Base-by-base conservation (phyloP, 1,139 yeast species). In the Wickerhamomyces sp. region DNA sequence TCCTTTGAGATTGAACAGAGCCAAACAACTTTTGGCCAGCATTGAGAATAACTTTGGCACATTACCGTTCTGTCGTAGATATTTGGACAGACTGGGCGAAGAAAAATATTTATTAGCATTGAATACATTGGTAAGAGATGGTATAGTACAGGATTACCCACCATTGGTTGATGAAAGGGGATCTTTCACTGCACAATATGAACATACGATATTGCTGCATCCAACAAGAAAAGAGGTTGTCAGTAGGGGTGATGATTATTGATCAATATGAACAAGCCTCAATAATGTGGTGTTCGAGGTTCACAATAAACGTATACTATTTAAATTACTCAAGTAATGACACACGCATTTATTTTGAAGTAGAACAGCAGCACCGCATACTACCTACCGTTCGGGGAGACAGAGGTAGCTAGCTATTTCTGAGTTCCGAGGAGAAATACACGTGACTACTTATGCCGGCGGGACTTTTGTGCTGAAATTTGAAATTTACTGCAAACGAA, bases 1-100 rank as follows among this genome's bases (percentile, higher is more conserved):
- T 44, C 59, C 85, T 4, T 64, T 84, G 19, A 63, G 78, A 36
- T 53, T 80, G 32, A 78, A 77, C 41, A 70, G 79, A 44, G 89
- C 96, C 13, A 78, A 75, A 57, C 65, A 71, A 27, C 68, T 91
- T 46, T 64, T 86, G 44, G 64, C 68, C 34, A 71, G 77, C 15
- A 91, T 91, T 52, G 80, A 87, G 57, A 69, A 72, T 41, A 77
- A 83, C 51, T 91, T 91, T 55, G 96, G 97, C 29, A 87, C 97
- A 2, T 70, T 91, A 49, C 98, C 99, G 6, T 91, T 91, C 77
- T 91, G 98, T 64, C 80, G 97, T 53, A 72, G 99, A 51, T 93
- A 91, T 58, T 70, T 91, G 56, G 99, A 93, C 56, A 72, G 94
- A 47, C 55, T 85, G 6, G 97, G 96, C 14, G 95, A 91, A 57